Evolutionary conservation across 768 basidiomycete genomes (phyloP).

Genomic region (Mrakia gelida): DNA sequence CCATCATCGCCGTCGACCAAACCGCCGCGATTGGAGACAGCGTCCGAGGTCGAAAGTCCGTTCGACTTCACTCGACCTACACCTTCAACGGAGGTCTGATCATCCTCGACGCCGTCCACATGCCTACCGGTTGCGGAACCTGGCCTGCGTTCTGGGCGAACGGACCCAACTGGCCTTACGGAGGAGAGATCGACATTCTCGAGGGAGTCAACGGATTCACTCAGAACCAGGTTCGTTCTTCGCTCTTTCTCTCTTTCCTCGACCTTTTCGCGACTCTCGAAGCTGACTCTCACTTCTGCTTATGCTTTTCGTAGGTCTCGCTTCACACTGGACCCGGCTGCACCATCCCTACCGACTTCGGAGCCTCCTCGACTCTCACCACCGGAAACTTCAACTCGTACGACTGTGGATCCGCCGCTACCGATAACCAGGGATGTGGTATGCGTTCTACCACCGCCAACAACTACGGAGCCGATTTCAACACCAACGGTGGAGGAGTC

Average conservation of each 20-base stretch:
- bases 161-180: conserved; percentile 48
- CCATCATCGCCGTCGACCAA: conserved; percentile 83
- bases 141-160: conserved; percentile 53
- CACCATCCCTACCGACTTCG: conserved; percentile 50
- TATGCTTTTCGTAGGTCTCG: conserved; percentile 18
- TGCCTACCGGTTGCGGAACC: conserved; percentile 87
- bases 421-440: conserved; percentile 63
- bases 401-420: conserved; percentile 43
- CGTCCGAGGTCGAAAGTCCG: conserved; percentile 62
- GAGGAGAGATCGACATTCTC: conserved; percentile 31
- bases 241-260: not conserved
- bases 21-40: conserved; percentile 50
- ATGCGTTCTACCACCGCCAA: conserved; percentile 54
- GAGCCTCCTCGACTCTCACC: conserved; percentile 55
- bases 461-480: conserved; percentile 82
- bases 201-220: conserved; percentile 30
- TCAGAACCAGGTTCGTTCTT: conserved; percentile 16
- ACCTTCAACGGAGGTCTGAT: conserved; percentile 59
- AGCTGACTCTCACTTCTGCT: not conserved
- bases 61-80: conserved; percentile 65
- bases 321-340: conserved; percentile 29
- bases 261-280: not conserved
- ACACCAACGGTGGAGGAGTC: conserved; percentile 76
- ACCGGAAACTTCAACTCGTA: conserved; percentile 42
- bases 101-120: conserved; percentile 77